Conservation (phyloP, 2,329 filamentous ascomycete species). For the Kalmusia sp. region DNA sequence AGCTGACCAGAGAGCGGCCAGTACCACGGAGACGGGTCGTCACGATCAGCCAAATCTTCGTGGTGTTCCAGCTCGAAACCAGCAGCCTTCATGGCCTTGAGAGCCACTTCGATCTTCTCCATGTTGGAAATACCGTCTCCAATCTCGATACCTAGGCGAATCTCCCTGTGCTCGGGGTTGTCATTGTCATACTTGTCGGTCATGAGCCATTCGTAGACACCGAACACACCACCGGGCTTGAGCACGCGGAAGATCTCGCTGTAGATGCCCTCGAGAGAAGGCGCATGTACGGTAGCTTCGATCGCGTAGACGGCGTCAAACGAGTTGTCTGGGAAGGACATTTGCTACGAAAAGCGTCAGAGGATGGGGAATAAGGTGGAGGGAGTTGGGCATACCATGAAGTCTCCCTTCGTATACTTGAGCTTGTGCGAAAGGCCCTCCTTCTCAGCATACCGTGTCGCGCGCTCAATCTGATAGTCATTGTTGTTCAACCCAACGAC, state of each 20-base stretch:
- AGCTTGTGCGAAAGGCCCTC: constrained; percentile 82
- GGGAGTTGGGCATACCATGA: constrained; percentile 69
- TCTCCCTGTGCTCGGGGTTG: constrained; percentile 84
- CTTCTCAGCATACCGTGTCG: constrained; percentile 82
- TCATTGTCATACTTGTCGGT: constrained; percentile 92
- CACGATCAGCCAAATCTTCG: constrained; percentile 83
- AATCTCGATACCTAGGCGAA: constrained; percentile 92
- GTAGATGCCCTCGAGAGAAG: constrained; percentile 89
- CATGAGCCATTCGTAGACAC: constrained; percentile 99
- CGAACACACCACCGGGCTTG: constrained; percentile 94
- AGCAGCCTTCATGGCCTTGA: constrained; percentile 82
- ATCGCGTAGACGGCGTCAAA: constrained; percentile 98
- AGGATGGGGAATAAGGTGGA: constrained; percentile 7
- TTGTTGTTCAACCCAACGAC: constrained; percentile 97
- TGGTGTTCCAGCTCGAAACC: constrained; percentile 85
- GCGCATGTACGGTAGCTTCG: constrained; percentile 95
- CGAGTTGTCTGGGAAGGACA: constrained; percentile 88
- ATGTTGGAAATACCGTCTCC: constrained; percentile 98
- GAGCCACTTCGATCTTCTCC: constrained; percentile 82
- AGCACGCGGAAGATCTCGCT: constrained; percentile 92
- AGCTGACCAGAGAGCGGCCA: constrained; percentile 88
- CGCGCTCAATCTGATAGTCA: constrained; percentile 97
- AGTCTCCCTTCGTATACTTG: constrained; percentile 91
- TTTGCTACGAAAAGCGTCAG: constrained; percentile 66
- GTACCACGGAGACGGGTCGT: constrained; percentile 86